Conservation (phyloP, 2,329 filamentous ascomycete genomes). For the Fusarium xylarioides region DNA sequence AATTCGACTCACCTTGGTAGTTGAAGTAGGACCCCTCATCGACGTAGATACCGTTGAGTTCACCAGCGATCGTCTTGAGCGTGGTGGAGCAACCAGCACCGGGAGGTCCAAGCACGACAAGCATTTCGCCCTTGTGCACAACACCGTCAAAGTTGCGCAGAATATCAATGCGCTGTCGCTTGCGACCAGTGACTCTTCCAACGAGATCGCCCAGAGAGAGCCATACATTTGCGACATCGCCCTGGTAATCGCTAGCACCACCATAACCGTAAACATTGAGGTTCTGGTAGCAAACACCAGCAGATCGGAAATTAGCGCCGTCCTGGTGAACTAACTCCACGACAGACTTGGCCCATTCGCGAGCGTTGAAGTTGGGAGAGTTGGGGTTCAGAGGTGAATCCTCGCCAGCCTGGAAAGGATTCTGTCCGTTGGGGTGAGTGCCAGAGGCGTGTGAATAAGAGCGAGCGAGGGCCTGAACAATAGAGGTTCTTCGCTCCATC, state of each 20-base stretch:
- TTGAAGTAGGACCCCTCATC: slow-evolving; percentile 78
- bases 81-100: slow-evolving; percentile 84
- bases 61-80: slow-evolving; percentile 83
- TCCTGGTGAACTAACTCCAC: slow-evolving; percentile 61
- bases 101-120: slow-evolving; percentile 78
- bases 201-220: slow-evolving; percentile 57
- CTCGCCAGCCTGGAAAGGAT: slow-evolving; percentile 60
- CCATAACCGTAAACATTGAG: slow-evolving; percentile 75
- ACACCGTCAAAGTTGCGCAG: slow-evolving; percentile 73
- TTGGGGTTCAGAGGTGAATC: slow-evolving; percentile 64
- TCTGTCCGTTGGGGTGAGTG: slow-evolving; percentile 46
- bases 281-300: slow-evolving; percentile 73
- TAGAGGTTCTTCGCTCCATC: slow-evolving; percentile 59
- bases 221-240: slow-evolving; percentile 70
- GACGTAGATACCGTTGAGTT: slow-evolving; percentile 81
- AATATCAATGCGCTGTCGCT: slow-evolving; percentile 71
- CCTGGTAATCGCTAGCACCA: slow-evolving; percentile 75
- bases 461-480: slow-evolving; percentile 65
- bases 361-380: slow-evolving; percentile 62
- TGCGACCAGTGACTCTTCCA: slow-evolving; percentile 60
- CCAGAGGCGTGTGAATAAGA: slow-evolving; percentile 62
- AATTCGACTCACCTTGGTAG: slow-evolving; percentile 70
- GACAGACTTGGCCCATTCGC: slow-evolving; percentile 69
- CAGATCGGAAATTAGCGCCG: slow-evolving; percentile 65
- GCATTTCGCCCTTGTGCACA: slow-evolving; percentile 76